A percentile compares a stretch with the other conserved stretches of the same genome.
Evolutionary conservation across 768 basidiomycete genomes (phyloP).

Genomic region (Trichaptum fuscoviolaceum): DNA sequence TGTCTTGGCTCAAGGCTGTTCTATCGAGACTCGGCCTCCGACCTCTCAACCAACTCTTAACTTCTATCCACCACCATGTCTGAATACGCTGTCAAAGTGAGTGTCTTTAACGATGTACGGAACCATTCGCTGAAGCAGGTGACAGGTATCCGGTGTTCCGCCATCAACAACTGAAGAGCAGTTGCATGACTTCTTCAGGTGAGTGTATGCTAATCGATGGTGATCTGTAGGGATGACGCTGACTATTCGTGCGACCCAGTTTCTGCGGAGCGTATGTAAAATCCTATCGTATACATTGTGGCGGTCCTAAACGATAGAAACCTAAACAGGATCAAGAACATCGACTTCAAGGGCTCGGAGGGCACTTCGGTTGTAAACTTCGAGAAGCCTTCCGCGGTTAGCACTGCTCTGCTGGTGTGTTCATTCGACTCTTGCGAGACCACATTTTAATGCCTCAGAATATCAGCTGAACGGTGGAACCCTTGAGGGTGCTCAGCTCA

Average conservation of each 20-base stretch:
- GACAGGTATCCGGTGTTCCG: conserved; percentile 71
- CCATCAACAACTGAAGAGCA: conserved; percentile 59
- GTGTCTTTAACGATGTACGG: conserved; percentile 12
- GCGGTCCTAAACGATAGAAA: conserved; percentile 13
- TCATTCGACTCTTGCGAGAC: neutral
- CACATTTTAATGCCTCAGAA: neutral
- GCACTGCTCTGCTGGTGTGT: conserved; percentile 77
- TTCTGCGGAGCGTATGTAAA: conserved; percentile 82
- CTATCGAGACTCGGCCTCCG: neutral
- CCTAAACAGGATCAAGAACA: conserved; percentile 51
- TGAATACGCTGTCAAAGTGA: conserved; percentile 39
- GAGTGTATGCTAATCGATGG: conserved; percentile 22
- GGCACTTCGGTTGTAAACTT: conserved; percentile 69
- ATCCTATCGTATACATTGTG: neutral
- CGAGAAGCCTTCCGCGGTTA: conserved; percentile 77
- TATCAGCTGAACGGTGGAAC: conserved; percentile 65
- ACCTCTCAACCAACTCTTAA: conserved; percentile 11
- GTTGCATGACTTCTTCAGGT: conserved; percentile 81
- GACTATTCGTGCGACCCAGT: conserved; percentile 27
- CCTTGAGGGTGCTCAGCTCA: conserved; percentile 65
- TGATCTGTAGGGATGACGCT: conserved; percentile 10
- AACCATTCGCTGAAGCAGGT: neutral
- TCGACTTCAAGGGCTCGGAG: conserved; percentile 47
- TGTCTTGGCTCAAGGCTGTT: neutral
- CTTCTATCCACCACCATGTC: conserved; percentile 34